Base-by-base conservation (phyloP, 768 basidiomycete genomes). In the Lentinula raphanica region DNA sequence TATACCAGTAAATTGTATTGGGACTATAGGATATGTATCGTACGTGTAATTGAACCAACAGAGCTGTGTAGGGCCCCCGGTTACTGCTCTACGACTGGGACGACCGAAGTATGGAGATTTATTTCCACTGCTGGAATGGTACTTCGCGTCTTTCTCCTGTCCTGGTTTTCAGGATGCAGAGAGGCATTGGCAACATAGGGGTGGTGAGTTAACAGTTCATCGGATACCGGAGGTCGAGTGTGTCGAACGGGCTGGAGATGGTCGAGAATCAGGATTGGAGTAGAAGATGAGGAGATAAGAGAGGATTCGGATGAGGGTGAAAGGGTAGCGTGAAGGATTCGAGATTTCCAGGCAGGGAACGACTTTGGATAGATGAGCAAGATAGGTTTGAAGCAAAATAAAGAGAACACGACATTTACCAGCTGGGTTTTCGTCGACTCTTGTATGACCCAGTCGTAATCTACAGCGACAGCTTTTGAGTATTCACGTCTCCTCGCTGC, bases 401-500 rank as follows among this genome's bases (percentile, higher is more conserved):
- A 36, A 7, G 32, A 7, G 32, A 35, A 6, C 8, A 13, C 9
- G 6, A 44, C 38, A 6, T n/a, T n/a, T n/a, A 40, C 35, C 27
- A 44, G 11, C 3, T 46, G 32, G 7, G 40, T 12, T 29, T 44
- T 56, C 8, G 15, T n/a, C 3, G 54, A 56, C 19, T 56, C 54
- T 19, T 39, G 11, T 27, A 56, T 28, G 15, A 56, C 44, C 54
- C 54, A 56, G 8, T 44, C 54, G 25, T 29, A 56, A 56, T 56
- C 54, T 28, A 56, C 54, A 8, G 54, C 54, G 6, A 56, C 42
- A 29, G 54, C 40, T 45, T 56, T 28, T 11, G 40, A 17, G 3
- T 19, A 9, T 29, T 56, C 25, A 3, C 40, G 54, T 23, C 54
- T 28, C 28, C 36, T 44, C 1, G 32, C 8, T 6, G 40, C 42